Evolutionary conservation across 176 grass and related monocot genomes (phyloP).

Genomic region (Hsuehochloa calcarea): DNA sequence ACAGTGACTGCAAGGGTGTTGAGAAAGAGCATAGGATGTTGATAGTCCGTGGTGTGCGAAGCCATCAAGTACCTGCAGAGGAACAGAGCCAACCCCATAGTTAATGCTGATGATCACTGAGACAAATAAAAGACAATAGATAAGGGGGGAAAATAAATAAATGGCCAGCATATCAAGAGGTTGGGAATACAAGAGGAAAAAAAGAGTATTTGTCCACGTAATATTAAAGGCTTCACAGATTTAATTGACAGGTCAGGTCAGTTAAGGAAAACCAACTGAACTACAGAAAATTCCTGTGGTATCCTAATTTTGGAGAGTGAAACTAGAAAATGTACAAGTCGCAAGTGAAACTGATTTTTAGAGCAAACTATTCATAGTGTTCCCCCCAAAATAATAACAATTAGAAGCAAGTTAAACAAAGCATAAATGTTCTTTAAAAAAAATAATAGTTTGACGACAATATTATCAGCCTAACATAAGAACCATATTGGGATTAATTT

Average conservation of each 20-base stretch:
- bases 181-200: background rate
- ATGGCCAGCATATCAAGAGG: background rate
- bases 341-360: background rate
- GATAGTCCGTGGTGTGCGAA: constrained; percentile 57
- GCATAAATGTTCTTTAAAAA: background rate
- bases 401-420: background rate
- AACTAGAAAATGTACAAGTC: background rate
- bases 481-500: background rate
- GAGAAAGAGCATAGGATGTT: constrained; percentile 61
- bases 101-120: background rate
- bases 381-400: background rate
- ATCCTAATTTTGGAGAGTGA: background rate
- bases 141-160: background rate
- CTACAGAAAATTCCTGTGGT: background rate
- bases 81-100: background rate
- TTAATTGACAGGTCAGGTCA: background rate
- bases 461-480: background rate
- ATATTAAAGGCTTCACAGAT: background rate
- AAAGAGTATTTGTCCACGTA: background rate
- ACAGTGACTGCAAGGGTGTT: constrained; percentile 56
- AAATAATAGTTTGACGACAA: background rate
- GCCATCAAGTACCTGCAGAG: constrained; percentile 58
- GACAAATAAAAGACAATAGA: background rate
- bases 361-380: background rate
- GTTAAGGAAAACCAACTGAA: background rate